These are phyloP conservation scores for Notholithocarpus densiflorus DNA, from an alignment of 306 rosid species.

Conservation along the genomic window DNA sequence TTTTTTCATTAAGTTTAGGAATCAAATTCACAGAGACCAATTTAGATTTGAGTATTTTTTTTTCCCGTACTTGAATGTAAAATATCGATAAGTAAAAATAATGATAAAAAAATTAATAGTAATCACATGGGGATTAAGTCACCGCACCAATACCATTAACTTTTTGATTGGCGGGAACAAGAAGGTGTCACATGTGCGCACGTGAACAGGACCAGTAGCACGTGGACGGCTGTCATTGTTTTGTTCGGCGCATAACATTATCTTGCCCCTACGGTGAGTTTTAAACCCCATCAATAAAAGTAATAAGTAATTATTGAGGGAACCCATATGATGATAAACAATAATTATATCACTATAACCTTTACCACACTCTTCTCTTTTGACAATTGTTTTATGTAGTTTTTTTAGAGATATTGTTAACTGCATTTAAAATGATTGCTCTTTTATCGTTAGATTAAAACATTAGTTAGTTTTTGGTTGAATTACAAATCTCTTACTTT, in stretches of 20 bases:
- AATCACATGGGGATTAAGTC: constrained; percentile 43
- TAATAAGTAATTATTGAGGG: no score
- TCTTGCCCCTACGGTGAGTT: constrained; percentile 11
- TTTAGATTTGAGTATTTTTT: neutral
- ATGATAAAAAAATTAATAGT: constrained; percentile 6
- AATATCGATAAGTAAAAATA: neutral
- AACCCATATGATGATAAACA: no score
- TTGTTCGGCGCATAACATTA: constrained; percentile 30
- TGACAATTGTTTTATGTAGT: no score
- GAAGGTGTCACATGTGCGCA: constrained; percentile 55
- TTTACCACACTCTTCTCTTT: no score
- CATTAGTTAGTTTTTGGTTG: no score
- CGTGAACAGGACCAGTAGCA: constrained; percentile 53
- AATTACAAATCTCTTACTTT: no score
- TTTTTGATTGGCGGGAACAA: constrained; percentile 23
- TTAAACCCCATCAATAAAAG: neutral
- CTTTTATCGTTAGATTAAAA: accelerated
- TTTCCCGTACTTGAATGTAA: neutral
- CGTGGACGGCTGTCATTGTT: constrained; percentile 51
- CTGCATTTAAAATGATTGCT: no score
- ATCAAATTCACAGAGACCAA: constrained; percentile 16
- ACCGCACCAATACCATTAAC: constrained; percentile 35
- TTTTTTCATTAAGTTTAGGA: constrained; percentile 1
- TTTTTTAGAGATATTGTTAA: no score
- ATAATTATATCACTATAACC: no score